phyloP scores from a whole-genome alignment of 805 yeast species.

The Yarrowia alimentaria region DNA sequence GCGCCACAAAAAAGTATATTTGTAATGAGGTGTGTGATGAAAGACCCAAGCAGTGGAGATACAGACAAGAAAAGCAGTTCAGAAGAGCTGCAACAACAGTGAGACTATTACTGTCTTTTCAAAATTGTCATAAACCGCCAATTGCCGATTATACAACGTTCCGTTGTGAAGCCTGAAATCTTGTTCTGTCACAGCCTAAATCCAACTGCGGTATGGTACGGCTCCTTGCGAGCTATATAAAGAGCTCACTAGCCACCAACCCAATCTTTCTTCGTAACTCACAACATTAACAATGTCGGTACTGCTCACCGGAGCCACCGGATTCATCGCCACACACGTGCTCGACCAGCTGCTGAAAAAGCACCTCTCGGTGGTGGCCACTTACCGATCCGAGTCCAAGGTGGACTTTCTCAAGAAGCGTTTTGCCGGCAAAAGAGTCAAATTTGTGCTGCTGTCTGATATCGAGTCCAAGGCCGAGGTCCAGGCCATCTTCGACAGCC shows the following conservation, averaged over 20 bases:
- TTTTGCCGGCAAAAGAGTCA: slow-evolving; percentile 35
- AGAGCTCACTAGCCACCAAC: background rate
- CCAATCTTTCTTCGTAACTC: no score
- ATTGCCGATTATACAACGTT: no score
- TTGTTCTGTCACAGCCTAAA: no score
- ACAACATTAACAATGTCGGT: no score
- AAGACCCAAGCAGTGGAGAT: no score
- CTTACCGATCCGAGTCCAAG: slow-evolving; percentile 47
- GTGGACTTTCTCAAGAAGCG: slow-evolving; percentile 40
- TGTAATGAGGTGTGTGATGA: background rate
- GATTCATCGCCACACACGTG: slow-evolving; percentile 48
- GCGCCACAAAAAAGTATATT: slow-evolving; percentile 10
- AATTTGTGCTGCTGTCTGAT: slow-evolving; percentile 38
- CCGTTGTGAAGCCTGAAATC: no score
- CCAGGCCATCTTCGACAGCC: slow-evolving; percentile 48
- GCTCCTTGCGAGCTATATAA: no score
- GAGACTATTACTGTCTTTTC: no score
- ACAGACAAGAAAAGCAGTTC: no score
- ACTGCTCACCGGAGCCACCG: slow-evolving; percentile 48
- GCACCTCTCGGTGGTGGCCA: slow-evolving; percentile 48
- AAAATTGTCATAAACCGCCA: no score
- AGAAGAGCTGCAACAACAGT: no score
- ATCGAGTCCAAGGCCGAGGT: slow-evolving; percentile 42
- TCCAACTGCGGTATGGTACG: no score
- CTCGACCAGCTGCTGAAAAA: slow-evolving; percentile 42